Evolutionary conservation across 176 grass and related monocot species (phyloP).

Genomic region (Avena atlantica): DNA sequence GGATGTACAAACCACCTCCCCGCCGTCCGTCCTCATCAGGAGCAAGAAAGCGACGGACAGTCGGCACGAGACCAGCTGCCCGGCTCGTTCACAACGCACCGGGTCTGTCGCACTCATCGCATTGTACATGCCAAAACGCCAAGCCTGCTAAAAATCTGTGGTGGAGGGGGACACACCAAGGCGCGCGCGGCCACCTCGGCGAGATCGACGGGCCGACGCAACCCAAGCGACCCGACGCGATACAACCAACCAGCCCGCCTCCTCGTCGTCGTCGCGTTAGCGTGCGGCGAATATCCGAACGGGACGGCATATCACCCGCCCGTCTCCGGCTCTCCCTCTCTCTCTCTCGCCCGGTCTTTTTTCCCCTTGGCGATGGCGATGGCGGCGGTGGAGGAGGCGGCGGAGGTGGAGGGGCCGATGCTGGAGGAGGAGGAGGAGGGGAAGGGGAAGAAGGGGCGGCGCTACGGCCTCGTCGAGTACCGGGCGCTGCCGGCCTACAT

Average conservation of each 20-base stretch:
- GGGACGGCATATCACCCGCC: neutral
- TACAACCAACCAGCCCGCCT: neutral
- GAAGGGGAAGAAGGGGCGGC: slow-evolving; percentile 19
- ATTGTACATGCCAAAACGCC: neutral
- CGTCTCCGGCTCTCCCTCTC: neutral
- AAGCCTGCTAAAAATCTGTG: slow-evolving; percentile 12
- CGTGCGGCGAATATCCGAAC: slow-evolving; percentile 45
- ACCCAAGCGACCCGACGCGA: neutral
- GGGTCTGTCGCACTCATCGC: neutral
- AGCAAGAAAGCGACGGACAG: neutral
- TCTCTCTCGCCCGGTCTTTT: neutral
- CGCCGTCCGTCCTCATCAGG: neutral
- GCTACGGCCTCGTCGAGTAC: slow-evolving; percentile 81
- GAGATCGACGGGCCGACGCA: slow-evolving; percentile 46
- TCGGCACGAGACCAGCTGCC: neutral
- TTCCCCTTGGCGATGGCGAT: slow-evolving; percentile 12
- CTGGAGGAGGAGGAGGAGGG: slow-evolving; percentile 18
- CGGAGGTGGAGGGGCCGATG: slow-evolving; percentile 22
- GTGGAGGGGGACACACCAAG: neutral
- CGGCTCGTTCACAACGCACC: neutral
- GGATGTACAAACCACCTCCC: no score
- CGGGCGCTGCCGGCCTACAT: slow-evolving; percentile 72
- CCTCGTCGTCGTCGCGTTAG: neutral
- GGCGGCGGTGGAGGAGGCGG: slow-evolving; percentile 20
- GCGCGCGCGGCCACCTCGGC: slow-evolving; percentile 35